These are phyloP conservation scores for Mycosphaerelloides madeirae DNA, from an alignment of 2,329 filamentous ascomycete genomes.

Conservation along the genomic window DNA sequence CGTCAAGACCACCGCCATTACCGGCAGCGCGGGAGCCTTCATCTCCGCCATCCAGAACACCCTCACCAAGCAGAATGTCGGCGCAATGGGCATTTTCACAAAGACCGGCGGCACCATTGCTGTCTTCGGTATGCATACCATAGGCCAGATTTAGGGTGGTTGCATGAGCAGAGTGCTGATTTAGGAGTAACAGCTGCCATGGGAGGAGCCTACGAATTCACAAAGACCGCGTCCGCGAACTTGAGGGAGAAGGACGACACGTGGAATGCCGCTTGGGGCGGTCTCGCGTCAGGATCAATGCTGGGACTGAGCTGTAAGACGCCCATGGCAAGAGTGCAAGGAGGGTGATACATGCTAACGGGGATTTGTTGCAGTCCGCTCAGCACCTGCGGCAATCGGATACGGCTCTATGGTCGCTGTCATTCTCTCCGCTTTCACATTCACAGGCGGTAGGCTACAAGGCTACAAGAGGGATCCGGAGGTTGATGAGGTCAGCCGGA, in stretches of 20 bases:
- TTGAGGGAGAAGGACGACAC: constrained; percentile 77
- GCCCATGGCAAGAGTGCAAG: background rate
- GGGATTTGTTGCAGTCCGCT: constrained; percentile 39
- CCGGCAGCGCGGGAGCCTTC: constrained; percentile 64
- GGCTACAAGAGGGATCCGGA: constrained; percentile 53
- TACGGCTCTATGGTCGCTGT: constrained; percentile 58
- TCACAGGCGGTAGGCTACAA: constrained; percentile 58
- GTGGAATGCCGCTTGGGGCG: constrained; percentile 69
- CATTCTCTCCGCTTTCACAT: constrained; percentile 61
- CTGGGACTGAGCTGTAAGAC: constrained; percentile 67
- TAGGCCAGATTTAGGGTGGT: background rate
- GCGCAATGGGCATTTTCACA: constrained; percentile 74
- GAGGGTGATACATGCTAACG: constrained; percentile 13
- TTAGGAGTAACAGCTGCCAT: constrained; percentile 53
- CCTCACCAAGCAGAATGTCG: constrained; percentile 74
- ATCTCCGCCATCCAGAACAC: constrained; percentile 81
- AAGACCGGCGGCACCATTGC: constrained; percentile 70
- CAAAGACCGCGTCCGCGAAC: constrained; percentile 72
- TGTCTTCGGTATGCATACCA: constrained; percentile 51
- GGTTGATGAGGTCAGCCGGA: constrained; percentile 69
- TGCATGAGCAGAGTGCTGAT: constrained; percentile 1
- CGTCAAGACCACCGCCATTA: constrained; percentile 60
- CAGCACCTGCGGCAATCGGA: constrained; percentile 66
- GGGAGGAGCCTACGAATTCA: constrained; percentile 74
- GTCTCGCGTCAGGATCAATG: constrained; percentile 69